A percentile compares a stretch with the other conserved stretches of the same genome.
phyloP scores from a whole-genome alignment of 2,329 filamentous ascomycete species.

The Stachybotrys chartarum region DNA sequence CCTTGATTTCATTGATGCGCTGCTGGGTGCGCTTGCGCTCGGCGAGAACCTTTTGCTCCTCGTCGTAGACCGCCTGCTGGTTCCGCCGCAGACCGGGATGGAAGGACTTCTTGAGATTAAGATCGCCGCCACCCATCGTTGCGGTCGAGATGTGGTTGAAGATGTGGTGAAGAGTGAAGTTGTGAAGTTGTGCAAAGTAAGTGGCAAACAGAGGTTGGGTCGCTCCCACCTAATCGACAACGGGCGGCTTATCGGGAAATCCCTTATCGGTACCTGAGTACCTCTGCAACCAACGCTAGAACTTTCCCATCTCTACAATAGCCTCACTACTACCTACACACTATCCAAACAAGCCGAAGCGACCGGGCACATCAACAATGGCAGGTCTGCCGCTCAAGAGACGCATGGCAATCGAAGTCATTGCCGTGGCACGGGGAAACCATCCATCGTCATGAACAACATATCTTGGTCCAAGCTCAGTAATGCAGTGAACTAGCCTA shows the following conservation, averaged over 20 bases:
- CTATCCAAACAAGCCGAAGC: no score
- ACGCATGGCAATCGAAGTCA: no score
- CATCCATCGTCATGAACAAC: no score
- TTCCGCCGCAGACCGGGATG: constrained; percentile 88
- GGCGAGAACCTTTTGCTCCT: constrained; percentile 85
- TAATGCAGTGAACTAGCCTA: no score
- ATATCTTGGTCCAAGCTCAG: no score
- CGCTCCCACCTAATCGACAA: neutral
- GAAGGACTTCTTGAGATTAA: constrained; percentile 94
- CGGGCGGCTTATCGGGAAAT: neutral
- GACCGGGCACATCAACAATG: no score
- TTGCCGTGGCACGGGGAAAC: no score
- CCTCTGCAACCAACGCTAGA: neutral
- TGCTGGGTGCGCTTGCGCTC: constrained; percentile 93
- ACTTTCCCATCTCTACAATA: no score
- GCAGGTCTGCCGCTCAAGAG: no score
- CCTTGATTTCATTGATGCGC: constrained; percentile 84
- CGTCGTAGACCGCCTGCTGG: constrained; percentile 82
- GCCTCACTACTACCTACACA: no score
- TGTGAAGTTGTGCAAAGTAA: constrained; percentile 8
- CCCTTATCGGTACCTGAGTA: neutral
- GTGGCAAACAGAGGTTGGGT: neutral
- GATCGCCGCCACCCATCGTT: constrained; percentile 86
- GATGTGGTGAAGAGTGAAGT: neutral
- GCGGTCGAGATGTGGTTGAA: constrained; percentile 9